Evolutionary conservation across 2,329 filamentous ascomycete genomes (phyloP), one percentile per base, ranked within the genome.

Genomic region (Dactylellina drechsleri): DNA sequence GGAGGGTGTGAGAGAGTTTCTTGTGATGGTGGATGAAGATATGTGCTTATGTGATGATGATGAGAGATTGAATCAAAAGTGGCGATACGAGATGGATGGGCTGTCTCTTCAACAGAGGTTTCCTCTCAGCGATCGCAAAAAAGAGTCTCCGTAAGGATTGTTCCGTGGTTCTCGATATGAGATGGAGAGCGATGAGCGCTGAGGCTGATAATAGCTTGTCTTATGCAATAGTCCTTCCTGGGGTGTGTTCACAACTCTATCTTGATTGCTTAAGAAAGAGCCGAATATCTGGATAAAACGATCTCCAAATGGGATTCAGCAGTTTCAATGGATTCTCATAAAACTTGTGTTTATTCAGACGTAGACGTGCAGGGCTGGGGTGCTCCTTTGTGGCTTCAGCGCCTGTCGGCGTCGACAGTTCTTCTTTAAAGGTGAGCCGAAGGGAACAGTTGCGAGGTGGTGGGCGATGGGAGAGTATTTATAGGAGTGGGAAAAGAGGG

Each of bases 381-480:
- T 15, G 43, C 13, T 18, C 10, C 40, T 7, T 41, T 5, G 6
- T 20, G 15, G 6, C 4, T 58, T 58, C 54, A 58, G 54, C 36
- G 54, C 54, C 31, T 36, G 31, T 36, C 43, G 36, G 5, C 58
- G 49, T 71, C 49, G 50, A 49, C 56, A 31, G 56, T 45, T 58
- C 31, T 59, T 28, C 41, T 47, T 47, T 62, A 36, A 28, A 18
- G 59, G 54, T 56, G 18, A 56, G 49, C 15, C 36, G 62, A 64
- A 62, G 49, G 52, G 56, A 67, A 66, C 31, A 41, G 62, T 50
- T 36, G 31, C 31, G 31, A 36, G 31, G 31, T 58, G 68, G 68
- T 31, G 68, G 67, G 68, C 62, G 70, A 74, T 74, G 70, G 70
- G 31, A 36, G 31, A 36, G 70, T 74, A 74, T 74, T 74, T 74